Base-by-base conservation (phyloP, 2,329 filamentous ascomycete genomes). In the Aspergillus pseudoviridinutans region DNA sequence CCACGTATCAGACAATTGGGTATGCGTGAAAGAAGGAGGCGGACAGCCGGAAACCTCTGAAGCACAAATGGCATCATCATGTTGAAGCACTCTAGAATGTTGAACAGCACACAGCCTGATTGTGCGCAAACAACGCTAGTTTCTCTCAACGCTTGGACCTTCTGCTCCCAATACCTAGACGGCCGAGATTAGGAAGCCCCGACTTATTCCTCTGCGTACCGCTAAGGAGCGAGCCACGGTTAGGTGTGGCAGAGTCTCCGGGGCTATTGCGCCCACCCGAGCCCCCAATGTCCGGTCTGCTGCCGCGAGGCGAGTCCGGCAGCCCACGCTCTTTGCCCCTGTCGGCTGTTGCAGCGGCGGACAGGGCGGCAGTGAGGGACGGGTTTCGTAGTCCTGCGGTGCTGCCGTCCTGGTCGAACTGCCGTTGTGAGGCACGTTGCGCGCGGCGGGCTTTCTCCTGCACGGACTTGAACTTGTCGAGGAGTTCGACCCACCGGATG, bases 381-480 rank as follows among this genome's bases (percentile, higher is more conserved):
- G 69, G 66, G 46, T 66, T 67, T 14, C 65, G 62, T n/a, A 82
- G 72, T 4, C 74, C 71, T 3, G 76, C 71, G 5, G 77, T 74
- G 50, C 81, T 80, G 51, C 84, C 81, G 14, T 84, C 82, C 49
- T 80, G 72, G 51, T 80, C 80, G 53, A 84, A 65, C 24, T 75
- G 63, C 35, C 75, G 69, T 60, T 78, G 72, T 0, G 75, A 73
- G 60, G 77, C 74, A 58, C 86, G 80, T 68, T 91, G 88, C 12
- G 85, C 80, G 54, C 91, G 83, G 55, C 92, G 84, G 5, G 92
- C 89, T 59, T 86, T 87, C 65, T 99, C 94, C 70, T 99, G 94
- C 1, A 95, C 93, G 53, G 83, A 85, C 64, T 90, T 90, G 76
- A 99, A 99, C 70, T 97, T 96, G 63, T 99, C 94, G 4, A 99